Evolutionary conservation across 2,329 filamentous ascomycete species (phyloP).

Genomic region (Colletotrichum horii): DNA sequence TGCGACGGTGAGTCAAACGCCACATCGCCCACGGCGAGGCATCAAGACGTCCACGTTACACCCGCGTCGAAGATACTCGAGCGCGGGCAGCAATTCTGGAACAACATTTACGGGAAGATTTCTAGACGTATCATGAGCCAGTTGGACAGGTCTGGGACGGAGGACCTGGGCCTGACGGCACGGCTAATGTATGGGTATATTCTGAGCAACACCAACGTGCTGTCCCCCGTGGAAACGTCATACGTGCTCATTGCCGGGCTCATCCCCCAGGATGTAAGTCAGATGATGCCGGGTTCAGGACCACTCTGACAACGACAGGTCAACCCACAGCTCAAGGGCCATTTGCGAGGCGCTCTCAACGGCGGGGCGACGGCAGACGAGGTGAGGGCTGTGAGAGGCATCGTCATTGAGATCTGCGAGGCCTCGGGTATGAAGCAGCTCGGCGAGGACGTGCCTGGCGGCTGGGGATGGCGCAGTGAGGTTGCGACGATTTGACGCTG

Average conservation of each 20-base stretch:
- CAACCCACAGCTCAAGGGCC: slow-evolving; percentile 58
- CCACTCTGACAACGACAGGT: slow-evolving; percentile 36
- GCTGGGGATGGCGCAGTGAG: slow-evolving; percentile 52
- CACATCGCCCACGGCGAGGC: slow-evolving; percentile 42
- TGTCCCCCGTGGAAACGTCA: slow-evolving; percentile 53
- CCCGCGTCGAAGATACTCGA: slow-evolving; percentile 39
- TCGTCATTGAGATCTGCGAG: slow-evolving; percentile 51
- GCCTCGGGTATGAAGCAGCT: slow-evolving; percentile 51
- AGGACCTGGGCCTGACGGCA: slow-evolving; percentile 53
- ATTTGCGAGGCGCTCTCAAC: slow-evolving; percentile 55
- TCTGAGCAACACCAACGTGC: slow-evolving; percentile 50
- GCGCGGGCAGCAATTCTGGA: slow-evolving; percentile 52
- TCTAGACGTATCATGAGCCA: slow-evolving; percentile 50
- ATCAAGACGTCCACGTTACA: slow-evolving; percentile 41
- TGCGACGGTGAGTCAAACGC: slow-evolving; percentile 27
- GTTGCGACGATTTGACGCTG: slow-evolving; percentile 42
- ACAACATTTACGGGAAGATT: slow-evolving; percentile 55
- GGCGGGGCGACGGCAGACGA: slow-evolving; percentile 53
- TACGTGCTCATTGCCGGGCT: slow-evolving; percentile 56
- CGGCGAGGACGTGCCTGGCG: slow-evolving; percentile 33
- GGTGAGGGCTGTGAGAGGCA: slow-evolving; percentile 51
- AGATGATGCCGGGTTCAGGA: neutral
- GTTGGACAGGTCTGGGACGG: slow-evolving; percentile 53
- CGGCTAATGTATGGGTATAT: slow-evolving; percentile 55
- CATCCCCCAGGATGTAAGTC: slow-evolving; percentile 55